Percentiles rank a stretch among this genome's conserved stretches.
Conservation (phyloP, 169 alveolate genomes). For the Eimeria acervulina region DNA sequence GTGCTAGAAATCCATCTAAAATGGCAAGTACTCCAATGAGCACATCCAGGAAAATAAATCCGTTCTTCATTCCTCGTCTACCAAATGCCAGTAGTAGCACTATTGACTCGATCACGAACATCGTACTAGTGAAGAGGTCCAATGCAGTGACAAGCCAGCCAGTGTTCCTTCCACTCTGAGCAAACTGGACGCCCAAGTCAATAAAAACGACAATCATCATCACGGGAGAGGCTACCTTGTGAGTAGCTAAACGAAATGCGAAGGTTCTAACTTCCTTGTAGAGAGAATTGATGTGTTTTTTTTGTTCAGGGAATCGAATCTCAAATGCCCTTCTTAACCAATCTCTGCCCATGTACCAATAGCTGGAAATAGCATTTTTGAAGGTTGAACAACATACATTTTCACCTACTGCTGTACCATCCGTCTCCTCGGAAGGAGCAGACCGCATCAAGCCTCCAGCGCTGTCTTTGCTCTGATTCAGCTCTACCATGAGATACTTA, state of each 20-base stretch:
- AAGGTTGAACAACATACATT: not conserved
- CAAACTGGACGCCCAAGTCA: conserved; percentile 36
- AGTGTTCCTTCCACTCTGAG: conserved; percentile 21
- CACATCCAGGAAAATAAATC: conserved; percentile 53
- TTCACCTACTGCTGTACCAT: not conserved
- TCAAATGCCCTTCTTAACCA: conserved; percentile 18
- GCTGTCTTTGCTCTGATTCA: conserved; percentile 3
- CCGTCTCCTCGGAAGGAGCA: not conserved
- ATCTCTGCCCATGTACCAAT: not conserved
- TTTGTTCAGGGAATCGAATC: conserved; percentile 26
- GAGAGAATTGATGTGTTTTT: not conserved
- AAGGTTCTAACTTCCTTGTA: not conserved
- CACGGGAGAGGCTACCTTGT: not conserved
- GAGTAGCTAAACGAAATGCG: conserved; percentile 46
- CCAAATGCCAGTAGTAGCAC: conserved; percentile 67
- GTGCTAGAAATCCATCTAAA: conserved; percentile 41
- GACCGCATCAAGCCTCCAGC: not conserved
- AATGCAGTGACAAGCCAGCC: not conserved
- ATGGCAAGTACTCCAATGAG: conserved; percentile 2
- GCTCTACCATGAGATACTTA: conserved; percentile 70
- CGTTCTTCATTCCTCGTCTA: conserved; percentile 54
- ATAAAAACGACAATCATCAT: conserved; percentile 52
- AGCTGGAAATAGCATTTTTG: not conserved
- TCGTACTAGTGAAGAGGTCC: conserved; percentile 18
- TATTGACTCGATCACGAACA: conserved; percentile 48